phyloP scores from a whole-genome alignment of 2,329 filamentous ascomycete genomes.

The Pseudocercospora pini-densiflorae region DNA sequence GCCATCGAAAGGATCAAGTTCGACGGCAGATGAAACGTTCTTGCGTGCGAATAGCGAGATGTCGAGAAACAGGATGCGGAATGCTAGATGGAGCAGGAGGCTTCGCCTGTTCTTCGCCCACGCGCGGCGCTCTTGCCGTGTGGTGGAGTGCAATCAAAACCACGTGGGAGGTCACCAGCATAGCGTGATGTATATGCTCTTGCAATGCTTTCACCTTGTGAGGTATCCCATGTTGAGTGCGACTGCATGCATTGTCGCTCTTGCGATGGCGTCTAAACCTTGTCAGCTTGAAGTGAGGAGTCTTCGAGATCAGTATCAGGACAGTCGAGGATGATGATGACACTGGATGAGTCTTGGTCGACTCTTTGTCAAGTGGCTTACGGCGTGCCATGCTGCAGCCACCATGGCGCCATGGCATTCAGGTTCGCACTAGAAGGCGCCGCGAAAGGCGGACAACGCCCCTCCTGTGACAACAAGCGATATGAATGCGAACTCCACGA shows the following conservation, averaged over 20 bases:
- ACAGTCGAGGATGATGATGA: neutral
- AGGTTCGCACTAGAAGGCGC: neutral
- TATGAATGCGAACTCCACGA: neutral
- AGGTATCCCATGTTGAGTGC: neutral
- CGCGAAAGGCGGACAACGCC: neutral
- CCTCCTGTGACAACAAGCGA: neutral
- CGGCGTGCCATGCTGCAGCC: neutral
- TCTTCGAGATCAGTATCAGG: neutral
- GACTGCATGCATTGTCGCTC: neutral
- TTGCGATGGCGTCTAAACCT: neutral
- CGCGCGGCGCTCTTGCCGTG: neutral
- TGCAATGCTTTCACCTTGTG: neutral
- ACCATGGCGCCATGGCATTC: neutral
- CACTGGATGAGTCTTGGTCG: too few relatives aligned
- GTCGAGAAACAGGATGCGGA: neutral
- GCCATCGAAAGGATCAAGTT: neutral
- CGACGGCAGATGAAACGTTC: neutral
- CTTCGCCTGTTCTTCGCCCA: neutral
- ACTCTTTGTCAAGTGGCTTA: too few relatives aligned
- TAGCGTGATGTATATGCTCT: neutral
- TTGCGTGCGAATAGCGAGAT: neutral
- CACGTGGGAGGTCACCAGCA: neutral
- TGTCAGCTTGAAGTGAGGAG: neutral
- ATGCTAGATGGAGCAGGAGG: neutral
- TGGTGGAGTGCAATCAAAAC: neutral